Evolutionary conservation across 1,284 basidiomycete genomes (phyloP).

Genomic region (Ganoderma resinaceum): DNA sequence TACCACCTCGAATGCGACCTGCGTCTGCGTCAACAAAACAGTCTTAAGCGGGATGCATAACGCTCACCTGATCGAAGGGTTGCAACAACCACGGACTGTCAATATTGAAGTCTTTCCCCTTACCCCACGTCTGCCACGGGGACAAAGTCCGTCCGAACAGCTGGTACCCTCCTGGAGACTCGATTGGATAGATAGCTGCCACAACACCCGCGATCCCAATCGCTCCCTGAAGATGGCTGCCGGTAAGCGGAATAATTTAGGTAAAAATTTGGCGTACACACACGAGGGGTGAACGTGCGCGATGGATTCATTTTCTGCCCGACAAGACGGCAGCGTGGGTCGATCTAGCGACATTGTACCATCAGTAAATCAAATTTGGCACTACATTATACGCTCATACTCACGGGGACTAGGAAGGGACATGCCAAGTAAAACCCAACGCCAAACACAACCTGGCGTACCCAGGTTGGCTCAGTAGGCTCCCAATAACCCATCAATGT

Average conservation of each 20-base stretch:
- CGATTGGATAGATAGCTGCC: slow-evolving; percentile 70
- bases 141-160: slow-evolving; percentile 66
- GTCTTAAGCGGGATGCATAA: neutral
- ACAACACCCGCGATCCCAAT: slow-evolving; percentile 68
- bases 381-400: slow-evolving; percentile 22
- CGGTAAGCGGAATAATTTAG: neutral
- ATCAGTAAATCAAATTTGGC: neutral
- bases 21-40: neutral
- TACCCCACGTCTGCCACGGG: slow-evolving; percentile 69
- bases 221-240: slow-evolving; percentile 52
- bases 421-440: slow-evolving; percentile 70
- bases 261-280: slow-evolving; percentile 35
- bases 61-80: slow-evolving; percentile 68
- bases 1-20: slow-evolving; percentile 57
- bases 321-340: slow-evolving; percentile 64
- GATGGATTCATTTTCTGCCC: slow-evolving; percentile 75
- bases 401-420: slow-evolving; percentile 64
- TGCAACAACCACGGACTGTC: slow-evolving; percentile 66
- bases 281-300: slow-evolving; percentile 64
- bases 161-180: slow-evolving; percentile 73
- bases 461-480: neutral
- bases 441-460: slow-evolving; percentile 64
- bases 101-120: slow-evolving; percentile 52
- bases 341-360: slow-evolving; percentile 48
- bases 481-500: too few species aligned